Evolutionary conservation across 192 early-diverging fungal genomes (phyloP), one percentile per base, ranked within the genome.

Genomic region (Coemansia sp.): DNA sequence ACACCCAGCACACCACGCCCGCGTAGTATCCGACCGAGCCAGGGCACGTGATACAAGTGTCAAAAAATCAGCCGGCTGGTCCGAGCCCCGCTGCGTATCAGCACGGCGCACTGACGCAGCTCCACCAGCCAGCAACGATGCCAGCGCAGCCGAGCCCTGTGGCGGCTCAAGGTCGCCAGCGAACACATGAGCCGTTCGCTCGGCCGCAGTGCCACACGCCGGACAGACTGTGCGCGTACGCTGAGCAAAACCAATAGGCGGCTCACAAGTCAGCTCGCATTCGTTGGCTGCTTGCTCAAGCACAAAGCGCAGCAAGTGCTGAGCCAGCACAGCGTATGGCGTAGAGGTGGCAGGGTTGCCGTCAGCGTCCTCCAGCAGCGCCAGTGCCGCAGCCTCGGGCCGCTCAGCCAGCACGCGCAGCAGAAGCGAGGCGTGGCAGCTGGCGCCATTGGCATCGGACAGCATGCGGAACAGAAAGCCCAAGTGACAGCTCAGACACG

Each of bases 381-480:
- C 95, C 53, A 99, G 74, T 0, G 94, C 95, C 1, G 74, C 85
- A 1, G 95, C 93, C 86, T 96, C 93, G 1, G 91, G 90, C 21
- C 96, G 89, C 13, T 89, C 91, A 47, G 87, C 86, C 69, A 99
- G 89, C 1, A 90, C 94, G 0, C 89, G 80, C 64, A 99, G 83
- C 66, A 99, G 95, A 71, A 95, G 96, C 11, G 92, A 84, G 5
- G 97, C 97, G 59, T 98, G 96, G 78, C 97, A 99, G 73, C 96
- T 97, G 44, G 89, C 87, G 17, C 97, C 96, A n/a, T 89, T 85
- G 3, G 94, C 88, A 49, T 94, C 92, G 5, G 42, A 10, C 21
- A 99, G 76, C 95, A 96, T 95, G 0, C 92, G 82, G 74, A 96
- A 97, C 67, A 99, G 74, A 63, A 96, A 94, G 0, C 95, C 95